A percentile compares a stretch with the other conserved stretches of the same genome.
Conservation (phyloP, 495 filamentous ascomycete genomes). For the Daldinia concentrica region DNA sequence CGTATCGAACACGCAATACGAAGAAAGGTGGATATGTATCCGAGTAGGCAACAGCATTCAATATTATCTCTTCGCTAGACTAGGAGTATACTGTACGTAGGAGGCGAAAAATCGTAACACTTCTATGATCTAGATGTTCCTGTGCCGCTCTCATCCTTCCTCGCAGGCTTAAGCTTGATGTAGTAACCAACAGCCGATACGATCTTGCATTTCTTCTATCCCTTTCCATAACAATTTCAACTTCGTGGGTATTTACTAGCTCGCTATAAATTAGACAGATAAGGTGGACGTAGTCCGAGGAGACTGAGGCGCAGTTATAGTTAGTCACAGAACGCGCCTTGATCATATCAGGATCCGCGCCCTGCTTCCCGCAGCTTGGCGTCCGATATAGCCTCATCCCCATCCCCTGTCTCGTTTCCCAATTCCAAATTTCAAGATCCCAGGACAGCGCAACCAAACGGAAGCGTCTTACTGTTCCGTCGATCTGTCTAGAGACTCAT, state of each 20-base stretch:
- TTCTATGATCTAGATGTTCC: conserved; percentile 19
- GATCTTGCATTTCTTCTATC: not conserved
- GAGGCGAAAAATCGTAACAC: conserved; percentile 19
- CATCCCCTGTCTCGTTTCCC: conserved; percentile 9
- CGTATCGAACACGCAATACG: conserved; percentile 31
- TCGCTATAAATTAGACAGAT: conserved; percentile 9
- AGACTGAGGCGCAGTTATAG: conserved; percentile 23
- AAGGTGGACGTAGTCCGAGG: conserved; percentile 7
- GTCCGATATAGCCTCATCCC: conserved; percentile 24
- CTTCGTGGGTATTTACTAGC: not conserved
- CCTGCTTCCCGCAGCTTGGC: conserved; percentile 3
- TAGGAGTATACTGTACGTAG: conserved; percentile 24
- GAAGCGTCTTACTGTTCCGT: not conserved
- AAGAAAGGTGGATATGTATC: conserved; percentile 6
- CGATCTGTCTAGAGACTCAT: conserved; percentile 35
- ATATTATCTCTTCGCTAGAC: not conserved
- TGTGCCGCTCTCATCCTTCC: not conserved
- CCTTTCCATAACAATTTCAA: not conserved
- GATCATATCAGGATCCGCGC: conserved; percentile 6
- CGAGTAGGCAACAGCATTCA: conserved; percentile 30
- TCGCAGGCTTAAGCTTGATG: not conserved
- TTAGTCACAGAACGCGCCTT: conserved; percentile 7
- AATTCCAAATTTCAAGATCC: conserved; percentile 3
- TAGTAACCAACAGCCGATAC: conserved; percentile 21
- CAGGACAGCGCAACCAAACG: conserved; percentile 1